Evolutionary conservation across 305 asterid genomes (phyloP), one percentile per base, ranked within the genome.

Genomic region (Fraxinus floribunda): DNA sequence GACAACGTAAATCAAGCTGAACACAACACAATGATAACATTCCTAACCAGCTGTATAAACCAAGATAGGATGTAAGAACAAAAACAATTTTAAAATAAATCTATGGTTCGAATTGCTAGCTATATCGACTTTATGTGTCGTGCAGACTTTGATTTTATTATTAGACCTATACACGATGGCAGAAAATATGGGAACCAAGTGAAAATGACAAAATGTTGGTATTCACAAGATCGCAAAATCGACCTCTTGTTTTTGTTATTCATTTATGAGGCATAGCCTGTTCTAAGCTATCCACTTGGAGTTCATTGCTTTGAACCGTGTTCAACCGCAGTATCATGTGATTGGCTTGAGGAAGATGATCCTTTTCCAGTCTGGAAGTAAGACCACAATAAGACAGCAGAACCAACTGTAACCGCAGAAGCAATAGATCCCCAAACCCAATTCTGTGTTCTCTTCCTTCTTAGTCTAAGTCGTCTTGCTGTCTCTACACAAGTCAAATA

Each of bases 371-470:
- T 49, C 49, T 86, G 88, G 70, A 90, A 83, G 84, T 88, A 94
- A 70, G 99, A 89, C 91, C 92, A 96, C 0, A 91, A 88, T 38
- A 92, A 73, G 83, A 84, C 86, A 78, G 90, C 91, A 8, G 97
- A 88, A 62, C 99, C 98, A 15, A 92, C 36, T 62, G 94, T 83
- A 24, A 89, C 36, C 29, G 88, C 90, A 70, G 97, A 86, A 62
- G 97, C 95, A 83, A 92, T 57, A 0, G 97, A 96, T 46, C 94
- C 95, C 94, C 92, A 91, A 30, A 92, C 84, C 98, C 95, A 94
- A 78, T 81, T 90, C 79, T 86, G 92, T 84, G 88, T 88, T 86
- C 89, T 90, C 87, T 91, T 92, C 90, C 92, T 91, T 82, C 74
- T 86, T 80, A 92, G 95, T 90, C 98, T 88, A 6, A 89, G 89